Base-by-base conservation (phyloP, 345 rosid species). In the Citrus sp. region DNA sequence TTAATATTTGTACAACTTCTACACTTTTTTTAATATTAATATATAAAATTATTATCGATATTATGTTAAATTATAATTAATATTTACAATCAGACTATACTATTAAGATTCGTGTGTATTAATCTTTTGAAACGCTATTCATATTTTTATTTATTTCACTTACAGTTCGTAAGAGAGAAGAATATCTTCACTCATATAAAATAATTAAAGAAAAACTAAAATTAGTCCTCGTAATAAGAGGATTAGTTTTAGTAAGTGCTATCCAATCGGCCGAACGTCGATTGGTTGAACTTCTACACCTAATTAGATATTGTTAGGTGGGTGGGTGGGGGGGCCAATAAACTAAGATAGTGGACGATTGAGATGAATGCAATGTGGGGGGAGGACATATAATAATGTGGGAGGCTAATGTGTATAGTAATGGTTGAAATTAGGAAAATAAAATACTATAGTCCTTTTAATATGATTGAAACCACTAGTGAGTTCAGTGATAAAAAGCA, bases 401-500 rank as follows among this genome's bases (percentile, higher is more conserved):
- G 63, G 21, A 60, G 68, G 21, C n/a, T 14, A 56, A 72, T 37
- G 55, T 37, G 16, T 35, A 46, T 10, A 19, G 64, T 75, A 51
- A 30, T 18, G 77, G 4, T 73, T 73, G 62, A 64, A 64, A 75
- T 25, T 75, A 65, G n/a, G 5, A 2, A 25, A 24, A 46, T 14
- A 3, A 21, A 58, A 4, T 8, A 54, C 32, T 35, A 38, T 24
- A 51, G 38, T 34, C 62, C 35, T 70, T 38, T 7, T 46, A 37
- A 34, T 35, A 70, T 70, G 70, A 75, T 74, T 40, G 68, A 63
- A 56, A 10, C 65, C 30, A 64, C 56, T 35, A 19, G 77, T 76
- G 83, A 58, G 6, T 80, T 77, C 56, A 70, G 79, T 81, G 65
- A 66, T 56, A 38, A 13, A 35, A 7, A n/a, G 49, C 78, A 79